These are phyloP conservation scores for Wickerhamiella australiensis DNA, from an alignment of 805 yeast species.

Conservation along the genomic window DNA sequence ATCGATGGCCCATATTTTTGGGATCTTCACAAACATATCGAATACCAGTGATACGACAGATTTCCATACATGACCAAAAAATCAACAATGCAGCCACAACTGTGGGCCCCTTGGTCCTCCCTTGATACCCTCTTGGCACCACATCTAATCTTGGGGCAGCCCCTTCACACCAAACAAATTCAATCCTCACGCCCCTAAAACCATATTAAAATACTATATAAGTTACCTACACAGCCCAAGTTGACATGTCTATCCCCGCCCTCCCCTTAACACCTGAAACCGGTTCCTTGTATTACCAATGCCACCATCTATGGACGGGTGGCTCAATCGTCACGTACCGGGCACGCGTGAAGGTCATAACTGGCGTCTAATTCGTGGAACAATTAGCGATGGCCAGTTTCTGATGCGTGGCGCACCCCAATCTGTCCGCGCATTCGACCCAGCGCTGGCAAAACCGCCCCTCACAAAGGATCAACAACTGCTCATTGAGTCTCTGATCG, in stretches of 20 bases:
- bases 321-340: slow-evolving; percentile 39
- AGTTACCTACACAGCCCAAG: too few relatives aligned
- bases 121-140: too few relatives aligned
- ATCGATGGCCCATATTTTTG: too few relatives aligned
- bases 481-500: background rate
- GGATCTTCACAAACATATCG: too few relatives aligned
- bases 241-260: background rate
- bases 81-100: too few relatives aligned
- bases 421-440: slow-evolving; percentile 32
- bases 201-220: background rate
- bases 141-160: too few relatives aligned
- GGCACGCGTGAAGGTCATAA: slow-evolving; percentile 13
- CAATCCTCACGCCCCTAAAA: too few relatives aligned
- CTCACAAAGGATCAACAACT: slow-evolving; percentile 2
- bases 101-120: too few relatives aligned
- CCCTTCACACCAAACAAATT: too few relatives aligned
- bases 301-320: slow-evolving; percentile 36
- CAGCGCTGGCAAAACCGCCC: slow-evolving; percentile 14
- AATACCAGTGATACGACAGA: too few relatives aligned
- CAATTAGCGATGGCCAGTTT: slow-evolving; percentile 56
- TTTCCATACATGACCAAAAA: too few relatives aligned
- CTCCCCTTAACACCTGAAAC: slow-evolving; percentile 2
- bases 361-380: slow-evolving; percentile 47
- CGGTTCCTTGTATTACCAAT: slow-evolving; percentile 3
- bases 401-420: slow-evolving; percentile 44